Evolutionary conservation across 108 stramenopile genomes (phyloP).

Genomic region (Nitzschia palea): DNA sequence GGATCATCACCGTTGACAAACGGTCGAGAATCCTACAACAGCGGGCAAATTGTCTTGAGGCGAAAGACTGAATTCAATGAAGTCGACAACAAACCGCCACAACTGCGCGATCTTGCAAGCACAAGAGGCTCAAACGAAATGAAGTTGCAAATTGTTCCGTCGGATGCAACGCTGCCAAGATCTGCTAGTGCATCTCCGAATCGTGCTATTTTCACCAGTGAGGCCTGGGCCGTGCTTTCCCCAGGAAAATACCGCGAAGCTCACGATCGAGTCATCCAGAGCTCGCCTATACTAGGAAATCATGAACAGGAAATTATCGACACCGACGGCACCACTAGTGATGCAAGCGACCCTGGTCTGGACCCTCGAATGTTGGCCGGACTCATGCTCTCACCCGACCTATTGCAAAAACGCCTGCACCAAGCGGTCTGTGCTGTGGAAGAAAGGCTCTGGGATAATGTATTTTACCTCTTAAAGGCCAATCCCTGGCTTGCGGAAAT

Average conservation of each 20-base stretch:
- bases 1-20: slow-evolving; percentile 5
- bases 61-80: neutral
- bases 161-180: neutral
- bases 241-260: slow-evolving; percentile 20
- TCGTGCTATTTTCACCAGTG: neutral
- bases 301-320: slow-evolving; percentile 62
- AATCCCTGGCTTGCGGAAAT: slow-evolving; percentile 88
- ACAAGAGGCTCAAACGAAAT: neutral
- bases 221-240: neutral
- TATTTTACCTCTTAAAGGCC: slow-evolving; percentile 70
- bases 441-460: slow-evolving; percentile 74
- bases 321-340: slow-evolving; percentile 64
- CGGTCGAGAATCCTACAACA: neutral
- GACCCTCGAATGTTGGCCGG: slow-evolving; percentile 40
- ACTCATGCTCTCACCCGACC: slow-evolving; percentile 75
- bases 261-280: slow-evolving; percentile 15
- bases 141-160: neutral
- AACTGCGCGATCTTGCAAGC: neutral
- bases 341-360: slow-evolving; percentile 43
- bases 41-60: neutral
- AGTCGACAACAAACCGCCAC: neutral
- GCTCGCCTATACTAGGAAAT: slow-evolving; percentile 13
- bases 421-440: slow-evolving; percentile 84
- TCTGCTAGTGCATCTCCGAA: slow-evolving; percentile 6
- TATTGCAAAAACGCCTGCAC: slow-evolving; percentile 74